Percentiles rank a stretch among this genome's conserved stretches.
phyloP scores from a whole-genome alignment of 805 yeast species.

The Saccharomycopsis oosterbeekiorum region DNA sequence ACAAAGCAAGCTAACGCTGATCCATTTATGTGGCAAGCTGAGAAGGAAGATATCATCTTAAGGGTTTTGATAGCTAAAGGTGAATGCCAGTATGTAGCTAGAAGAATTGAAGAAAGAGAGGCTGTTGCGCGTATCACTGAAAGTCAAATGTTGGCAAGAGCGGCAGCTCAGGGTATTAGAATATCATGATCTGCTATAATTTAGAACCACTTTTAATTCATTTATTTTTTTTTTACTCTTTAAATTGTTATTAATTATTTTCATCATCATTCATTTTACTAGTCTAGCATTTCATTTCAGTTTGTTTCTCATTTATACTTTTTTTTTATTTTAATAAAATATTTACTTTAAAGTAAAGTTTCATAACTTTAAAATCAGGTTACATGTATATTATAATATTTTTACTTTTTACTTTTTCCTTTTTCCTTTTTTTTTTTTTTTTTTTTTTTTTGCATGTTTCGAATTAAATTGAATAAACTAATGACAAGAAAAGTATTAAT shows the following conservation, averaged over 20 bases:
- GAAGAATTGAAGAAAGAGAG: constrained; percentile 53
- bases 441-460: background rate
- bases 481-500: background rate
- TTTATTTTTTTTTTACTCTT: background rate
- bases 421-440: too few species aligned
- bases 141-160: constrained; percentile 41
- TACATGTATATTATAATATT: too few species aligned
- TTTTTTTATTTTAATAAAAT: background rate
- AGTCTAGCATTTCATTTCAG: background rate
- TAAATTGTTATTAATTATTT: too few species aligned
- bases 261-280: background rate
- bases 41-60: constrained; percentile 59
- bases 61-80: constrained; percentile 62
- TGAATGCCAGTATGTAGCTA: constrained; percentile 39
- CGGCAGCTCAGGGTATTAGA: constrained; percentile 22
- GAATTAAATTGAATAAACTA: background rate
- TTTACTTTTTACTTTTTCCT: background rate
- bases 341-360: background rate
- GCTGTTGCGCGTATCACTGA: constrained; percentile 44
- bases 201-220: background rate
- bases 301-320: background rate
- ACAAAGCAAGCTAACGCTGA: constrained; percentile 36
- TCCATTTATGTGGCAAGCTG: constrained; percentile 30
- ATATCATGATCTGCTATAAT: background rate
- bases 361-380: too few species aligned